Conservation (phyloP, 176 grass and related monocot species). For the Oryza rufipogon region DNA sequence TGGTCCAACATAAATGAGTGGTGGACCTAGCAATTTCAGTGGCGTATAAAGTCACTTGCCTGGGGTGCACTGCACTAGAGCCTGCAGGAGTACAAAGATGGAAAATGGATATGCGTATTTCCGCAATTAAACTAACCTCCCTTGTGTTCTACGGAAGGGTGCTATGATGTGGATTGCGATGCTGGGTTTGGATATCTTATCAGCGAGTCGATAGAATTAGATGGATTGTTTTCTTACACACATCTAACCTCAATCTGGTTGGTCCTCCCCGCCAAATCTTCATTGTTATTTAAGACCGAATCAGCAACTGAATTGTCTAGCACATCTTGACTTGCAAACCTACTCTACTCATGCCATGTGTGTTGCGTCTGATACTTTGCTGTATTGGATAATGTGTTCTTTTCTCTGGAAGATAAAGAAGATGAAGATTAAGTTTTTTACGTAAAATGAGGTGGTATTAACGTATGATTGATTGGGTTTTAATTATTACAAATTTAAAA, state of each 20-base stretch:
- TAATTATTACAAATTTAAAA: no score
- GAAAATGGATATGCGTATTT: not conserved
- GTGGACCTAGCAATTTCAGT: constrained; percentile 3
- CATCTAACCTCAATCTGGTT: constrained; percentile 12
- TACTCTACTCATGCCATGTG: not conserved
- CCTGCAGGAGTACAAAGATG: not conserved
- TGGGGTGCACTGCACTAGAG: not conserved
- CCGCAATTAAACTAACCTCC: not conserved
- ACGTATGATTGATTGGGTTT: no score
- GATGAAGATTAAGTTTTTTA: no score
- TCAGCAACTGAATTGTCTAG: not conserved
- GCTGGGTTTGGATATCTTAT: not conserved
- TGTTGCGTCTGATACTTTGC: not conserved
- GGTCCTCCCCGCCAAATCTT: not conserved
- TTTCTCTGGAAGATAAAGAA: no score
- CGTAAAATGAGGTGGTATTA: no score
- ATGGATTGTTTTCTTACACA: not conserved
- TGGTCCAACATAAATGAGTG: not conserved
- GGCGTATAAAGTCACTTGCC: not conserved
- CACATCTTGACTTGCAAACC: not conserved
- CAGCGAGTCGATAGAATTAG: not conserved
- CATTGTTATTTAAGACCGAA: not conserved
- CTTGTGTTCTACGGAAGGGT: not conserved
- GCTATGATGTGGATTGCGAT: not conserved
- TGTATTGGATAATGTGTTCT: not conserved